Evolutionary conservation across 495 filamentous ascomycete genomes (phyloP).

Genomic region (Lasiosphaeris hirsuta): DNA sequence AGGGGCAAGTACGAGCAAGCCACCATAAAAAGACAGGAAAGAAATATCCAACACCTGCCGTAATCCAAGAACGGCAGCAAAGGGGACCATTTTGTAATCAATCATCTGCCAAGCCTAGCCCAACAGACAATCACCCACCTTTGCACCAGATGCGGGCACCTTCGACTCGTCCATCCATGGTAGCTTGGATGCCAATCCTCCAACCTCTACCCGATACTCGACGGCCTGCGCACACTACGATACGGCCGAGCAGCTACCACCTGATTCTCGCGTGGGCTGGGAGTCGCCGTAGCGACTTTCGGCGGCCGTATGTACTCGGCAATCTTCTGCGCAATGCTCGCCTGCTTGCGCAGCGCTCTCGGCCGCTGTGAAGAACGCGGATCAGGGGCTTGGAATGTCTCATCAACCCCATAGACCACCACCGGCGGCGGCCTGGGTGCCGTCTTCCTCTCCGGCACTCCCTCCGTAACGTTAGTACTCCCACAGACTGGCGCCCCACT

Average conservation of each 20-base stretch:
- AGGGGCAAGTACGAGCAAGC: no score
- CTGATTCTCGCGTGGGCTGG: no score
- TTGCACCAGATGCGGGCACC: no score
- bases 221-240: neutral
- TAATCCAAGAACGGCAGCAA: no score
- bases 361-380: slow-evolving; percentile 7
- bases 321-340: slow-evolving; percentile 26
- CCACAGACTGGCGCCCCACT: slow-evolving; percentile 19
- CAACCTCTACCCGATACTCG: neutral
- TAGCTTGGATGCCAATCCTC: no score
- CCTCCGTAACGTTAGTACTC: neutral
- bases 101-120: no score
- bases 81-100: no score
- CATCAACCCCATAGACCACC: slow-evolving; percentile 3
- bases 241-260: no score
- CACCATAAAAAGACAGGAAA: no score
- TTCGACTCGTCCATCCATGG: no score
- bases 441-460: neutral
- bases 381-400: neutral
- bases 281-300: neutral
- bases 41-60: no score
- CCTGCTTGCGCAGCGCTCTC: slow-evolving; percentile 21
- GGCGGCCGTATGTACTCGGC: slow-evolving; percentile 30
- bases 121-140: no score
- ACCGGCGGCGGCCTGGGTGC: neutral